Evolutionary conservation across 805 yeast genomes (phyloP), one percentile per base, ranked within the genome.

Genomic region (Candida wancherniae): DNA sequence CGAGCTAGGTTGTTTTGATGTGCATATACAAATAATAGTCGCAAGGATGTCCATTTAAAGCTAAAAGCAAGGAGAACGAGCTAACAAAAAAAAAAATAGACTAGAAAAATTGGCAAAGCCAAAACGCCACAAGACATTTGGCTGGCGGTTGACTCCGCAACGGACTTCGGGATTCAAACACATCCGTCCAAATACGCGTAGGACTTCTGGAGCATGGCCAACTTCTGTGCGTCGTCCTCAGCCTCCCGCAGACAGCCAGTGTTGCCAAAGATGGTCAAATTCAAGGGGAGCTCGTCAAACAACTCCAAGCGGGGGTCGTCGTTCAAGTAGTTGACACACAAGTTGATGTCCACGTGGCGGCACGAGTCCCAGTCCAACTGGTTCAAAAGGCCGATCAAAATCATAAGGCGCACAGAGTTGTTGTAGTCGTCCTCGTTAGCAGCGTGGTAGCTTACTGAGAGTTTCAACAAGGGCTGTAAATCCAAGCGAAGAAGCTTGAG

Each of bases 291-390:
- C 7, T 43, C 47, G 13, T 21, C 29, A 22, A 43, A 28, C 29
- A 43, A 29, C 15, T 33, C 36, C 27, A 43, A 31, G 8, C 42
- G 31, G 2, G 32, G 36, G 22, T 41, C 40, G 14, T 28, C 30
- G 15, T 29, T 30, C 13, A 38, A 11, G 21, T 39, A 33, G 29
- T 38, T 38, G 16, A 38, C 26, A 29, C 39, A 20, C 28, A 43
- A 32, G 17, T 29, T 22, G 22, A 43, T 30, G 19, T 33, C 32
- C 6, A 34, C 31, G 5, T 17, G 12, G 19, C 15, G 22, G 29
- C 43, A 41, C 22, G 17, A 6, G 14, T 23, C 34, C 46, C 46
- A 43, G 21, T 43, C 30, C 15, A 43, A 15, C 32, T 39, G 45
- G 23, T 26, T 22, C 32, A 43, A 31, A 22, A 43, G 34, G 23